Evolutionary conservation across 768 basidiomycete species (phyloP), one percentile per base, ranked within the genome.

Genomic region (Floccularia luteovirens): DNA sequence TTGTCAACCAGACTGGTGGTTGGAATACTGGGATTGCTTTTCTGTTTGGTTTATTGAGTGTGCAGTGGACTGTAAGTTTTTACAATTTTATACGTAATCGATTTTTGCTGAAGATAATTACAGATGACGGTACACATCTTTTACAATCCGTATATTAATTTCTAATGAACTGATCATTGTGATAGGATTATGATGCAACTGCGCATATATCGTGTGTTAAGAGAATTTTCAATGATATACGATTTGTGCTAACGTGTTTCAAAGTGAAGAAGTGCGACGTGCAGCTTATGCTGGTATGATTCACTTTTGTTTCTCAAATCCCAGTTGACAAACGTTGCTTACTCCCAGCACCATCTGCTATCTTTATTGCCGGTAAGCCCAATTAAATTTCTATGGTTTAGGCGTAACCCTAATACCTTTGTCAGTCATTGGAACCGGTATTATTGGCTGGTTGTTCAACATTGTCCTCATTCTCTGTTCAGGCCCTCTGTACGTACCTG

Each of bases 391-490:
- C 17, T 2, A 10, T 22, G 12, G 25, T 38, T 12, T 2, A 3
- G n/a, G n/a, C n/a, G n/a, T n/a, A n/a, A n/a, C n/a, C n/a, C n/a
- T n/a, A 22, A 12, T 28, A 14, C 21, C 25, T 24, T 30, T 16
- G 30, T 10, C 42, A 77, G 85, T 87, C 21, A 64, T 87, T 42
- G 83, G 84, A 3, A 86, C 83, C 3, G 82, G 82, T 40, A 60
- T 83, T 32, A 70, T 89, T 45, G 88, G 89, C 24, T 91, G 89
- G 89, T 51, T 92, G 6, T 70, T 91, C 44, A 94, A 92, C 59
- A 85, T 94, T 46, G 81, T 90, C 3, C 59, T 90, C 22, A 72
- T 92, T n/a, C 67, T 92, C 6, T 91, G 88, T 58, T 86, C 84
- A 14, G 87, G 87, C 5, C 75, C 78, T 40, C 62, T 86, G 79